Evolutionary conservation across 257 asterid species (phyloP), one percentile per base, ranked within the genome.

Genomic region (Salvia splendens): DNA sequence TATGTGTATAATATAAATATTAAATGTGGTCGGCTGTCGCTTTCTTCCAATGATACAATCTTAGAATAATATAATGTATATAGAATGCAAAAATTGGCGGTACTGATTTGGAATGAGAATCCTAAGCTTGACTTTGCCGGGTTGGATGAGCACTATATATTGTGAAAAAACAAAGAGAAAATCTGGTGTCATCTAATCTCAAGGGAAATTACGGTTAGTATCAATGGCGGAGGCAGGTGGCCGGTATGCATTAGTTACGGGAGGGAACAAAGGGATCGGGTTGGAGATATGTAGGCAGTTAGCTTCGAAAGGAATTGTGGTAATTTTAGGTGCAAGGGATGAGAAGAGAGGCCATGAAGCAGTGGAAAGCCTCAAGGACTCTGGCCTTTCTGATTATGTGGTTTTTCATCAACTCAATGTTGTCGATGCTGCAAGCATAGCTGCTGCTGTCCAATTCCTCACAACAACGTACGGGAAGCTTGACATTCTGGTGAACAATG

Each of bases 401-500:
- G 16, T 72, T 11, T 80, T 80, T 64, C 91, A 80, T 71, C 80
- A 78, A 30, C 87, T 84, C 3, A 84, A 84, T 43, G 84, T 80
- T 51, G 28, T 65, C 3, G 81, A 79, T 47, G 16, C 75, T 24
- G 67, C 74, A 8, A 78, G 80, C 30, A 16, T 48, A 24, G 33
- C 17, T 58, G 33, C 60, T 40, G 30, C 40, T 17, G 1, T 5
- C 11, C 17, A 48, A 24, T 74, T 81, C 71, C 12, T 84, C 59
- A 49, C 43, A 28, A 12, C 47, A 2, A 46, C 65, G 12, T 63
- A 41, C 58, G 82, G 83, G 55, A 75, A 60, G 75, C 85, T 84
- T 30, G 87, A 84, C 74, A 84, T 81, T 30, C 62, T 84, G 85
- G 87, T 84, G 67, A 84, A 84, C 57, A 84, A 81, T 79, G 86